Conservation (phyloP, 768 basidiomycete genomes). For the Lepiota venenata region DNA sequence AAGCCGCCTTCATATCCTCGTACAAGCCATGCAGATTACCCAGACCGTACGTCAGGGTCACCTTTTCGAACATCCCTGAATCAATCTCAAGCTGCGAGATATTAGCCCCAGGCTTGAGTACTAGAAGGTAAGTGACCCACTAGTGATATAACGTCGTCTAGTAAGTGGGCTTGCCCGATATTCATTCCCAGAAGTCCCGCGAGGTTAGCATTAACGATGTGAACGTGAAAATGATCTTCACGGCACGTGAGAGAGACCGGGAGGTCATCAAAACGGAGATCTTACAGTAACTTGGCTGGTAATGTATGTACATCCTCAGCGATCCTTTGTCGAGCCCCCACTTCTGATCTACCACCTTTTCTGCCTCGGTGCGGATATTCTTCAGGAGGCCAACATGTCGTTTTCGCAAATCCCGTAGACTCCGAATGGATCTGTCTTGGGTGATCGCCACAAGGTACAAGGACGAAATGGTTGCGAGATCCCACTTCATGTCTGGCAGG, state of each 20-base stretch:
- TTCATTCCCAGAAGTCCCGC: conserved; percentile 62
- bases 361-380: conserved; percentile 57
- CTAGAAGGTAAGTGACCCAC: conserved; percentile 35
- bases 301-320: conserved; percentile 84
- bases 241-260: background rate
- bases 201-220: conserved; percentile 80
- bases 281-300: conserved; percentile 95
- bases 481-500: conserved; percentile 98
- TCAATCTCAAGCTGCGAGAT: conserved; percentile 55
- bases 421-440: conserved; percentile 56
- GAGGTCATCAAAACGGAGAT: conserved; percentile 5
- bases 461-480: conserved; percentile 65
- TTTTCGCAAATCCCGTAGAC: conserved; percentile 71
- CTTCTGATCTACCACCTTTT: conserved; percentile 46
- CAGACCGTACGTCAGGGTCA: conserved; percentile 80
- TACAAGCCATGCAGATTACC: conserved; percentile 70
- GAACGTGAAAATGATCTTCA: conserved; percentile 91
- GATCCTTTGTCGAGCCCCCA: conserved; percentile 66
- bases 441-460: conserved; percentile 86
- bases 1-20: conserved; percentile 5
- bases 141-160: conserved; percentile 89
- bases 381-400: conserved; percentile 66
- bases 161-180: conserved; percentile 88
- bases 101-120: background rate
- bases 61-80: conserved; percentile 55